Evolutionary conservation across 208 protist genomes (phyloP).

Genomic region (Trypanosoma congolense): DNA sequence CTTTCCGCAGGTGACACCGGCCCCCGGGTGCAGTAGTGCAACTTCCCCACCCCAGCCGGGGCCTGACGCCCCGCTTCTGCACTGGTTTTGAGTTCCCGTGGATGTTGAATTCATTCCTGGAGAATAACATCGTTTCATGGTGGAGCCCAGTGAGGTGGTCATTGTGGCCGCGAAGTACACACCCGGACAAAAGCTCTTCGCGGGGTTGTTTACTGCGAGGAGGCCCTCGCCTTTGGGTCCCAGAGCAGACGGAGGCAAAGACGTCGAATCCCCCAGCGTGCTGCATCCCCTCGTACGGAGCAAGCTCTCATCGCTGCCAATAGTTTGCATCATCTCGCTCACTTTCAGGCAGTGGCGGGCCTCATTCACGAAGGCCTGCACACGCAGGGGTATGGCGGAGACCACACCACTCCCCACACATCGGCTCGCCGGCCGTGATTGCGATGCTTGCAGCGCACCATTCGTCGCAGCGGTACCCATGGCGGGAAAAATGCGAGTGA

Average conservation of each 20-base stretch:
- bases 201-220: slow-evolving; percentile 4
- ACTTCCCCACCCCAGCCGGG: slow-evolving; percentile 9
- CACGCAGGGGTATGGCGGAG: not conserved
- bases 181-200: not conserved
- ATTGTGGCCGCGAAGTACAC: too few relatives aligned
- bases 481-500: not conserved
- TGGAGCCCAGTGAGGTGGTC: too few relatives aligned
- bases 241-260: not conserved
- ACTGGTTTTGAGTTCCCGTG: not conserved
- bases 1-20: too few relatives aligned
- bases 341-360: not conserved
- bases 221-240: slow-evolving; percentile 5
- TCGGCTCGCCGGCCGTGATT: not conserved
- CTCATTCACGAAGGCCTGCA: slow-evolving; percentile 4
- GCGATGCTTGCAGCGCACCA: not conserved
- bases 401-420: not conserved
- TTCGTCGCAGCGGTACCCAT: not conserved
- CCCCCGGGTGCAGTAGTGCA: slow-evolving; percentile 1
- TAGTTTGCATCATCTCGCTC: not conserved
- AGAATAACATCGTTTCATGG: too few relatives aligned
- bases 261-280: not conserved
- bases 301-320: not conserved
- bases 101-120: too few relatives aligned
- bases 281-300: not conserved
- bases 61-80: not conserved